These are phyloP conservation scores for Quercus phellos DNA, from an alignment of 331 rosid genomes.

Conservation along the genomic window DNA sequence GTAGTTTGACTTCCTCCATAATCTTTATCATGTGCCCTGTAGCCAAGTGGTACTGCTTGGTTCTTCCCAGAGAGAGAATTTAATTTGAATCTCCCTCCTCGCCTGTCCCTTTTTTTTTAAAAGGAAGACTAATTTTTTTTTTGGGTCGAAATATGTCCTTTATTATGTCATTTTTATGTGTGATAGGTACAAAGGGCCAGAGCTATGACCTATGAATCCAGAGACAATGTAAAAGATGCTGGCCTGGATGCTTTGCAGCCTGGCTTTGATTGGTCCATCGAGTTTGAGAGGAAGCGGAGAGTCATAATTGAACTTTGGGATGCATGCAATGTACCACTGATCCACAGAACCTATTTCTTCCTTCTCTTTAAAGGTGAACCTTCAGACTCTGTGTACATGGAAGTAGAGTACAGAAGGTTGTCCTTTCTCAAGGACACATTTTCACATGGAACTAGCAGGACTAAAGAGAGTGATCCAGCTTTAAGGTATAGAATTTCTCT, in stretches of 20 bases:
- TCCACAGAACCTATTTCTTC: slow-evolving; percentile 76
- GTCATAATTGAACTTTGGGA: slow-evolving; percentile 74
- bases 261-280: slow-evolving; percentile 17
- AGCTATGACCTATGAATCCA: not conserved
- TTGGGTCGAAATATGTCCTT: not conserved
- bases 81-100: no score
- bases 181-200: slow-evolving; percentile 27
- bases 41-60: no score
- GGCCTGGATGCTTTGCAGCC: slow-evolving; percentile 7
- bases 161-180: not conserved
- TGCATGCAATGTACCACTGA: slow-evolving; percentile 63
- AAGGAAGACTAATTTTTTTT: not conserved
- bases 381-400: slow-evolving; percentile 69
- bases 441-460: slow-evolving; percentile 21
- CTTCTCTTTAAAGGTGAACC: slow-evolving; percentile 75
- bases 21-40: no score
- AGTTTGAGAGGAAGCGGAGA: slow-evolving; percentile 59
- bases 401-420: slow-evolving; percentile 75
- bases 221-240: slow-evolving; percentile 22
- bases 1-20: no score
- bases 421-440: slow-evolving; percentile 56
- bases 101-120: not conserved
- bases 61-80: no score
- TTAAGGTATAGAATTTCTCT: slow-evolving; percentile 50
- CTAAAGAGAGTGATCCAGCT: slow-evolving; percentile 36